Percentiles rank a stretch among this genome's conserved stretches.
These are phyloP conservation scores for Pseudogymnoascus sp. DNA, from an alignment of 2,329 filamentous ascomycete species.

Conservation along the genomic window DNA sequence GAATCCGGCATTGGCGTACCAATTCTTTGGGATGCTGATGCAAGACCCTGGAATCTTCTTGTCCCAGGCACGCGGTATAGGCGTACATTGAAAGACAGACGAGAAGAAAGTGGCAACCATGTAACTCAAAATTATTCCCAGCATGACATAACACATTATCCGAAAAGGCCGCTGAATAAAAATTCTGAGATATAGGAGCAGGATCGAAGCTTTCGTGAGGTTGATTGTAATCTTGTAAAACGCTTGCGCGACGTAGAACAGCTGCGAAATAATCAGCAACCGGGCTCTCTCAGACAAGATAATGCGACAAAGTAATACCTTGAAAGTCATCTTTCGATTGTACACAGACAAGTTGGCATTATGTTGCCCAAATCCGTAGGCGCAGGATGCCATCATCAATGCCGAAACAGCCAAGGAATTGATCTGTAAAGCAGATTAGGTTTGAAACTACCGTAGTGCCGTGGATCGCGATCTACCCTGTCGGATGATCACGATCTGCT, in stretches of 20 bases:
- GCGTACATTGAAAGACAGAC: slow-evolving; percentile 44
- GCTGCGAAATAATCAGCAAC: slow-evolving; percentile 26
- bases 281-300: background rate
- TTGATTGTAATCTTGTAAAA: slow-evolving; percentile 49
- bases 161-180: slow-evolving; percentile 42
- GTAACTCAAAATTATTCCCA: slow-evolving; percentile 38
- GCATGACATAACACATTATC: slow-evolving; percentile 34
- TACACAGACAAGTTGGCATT: slow-evolving; percentile 29
- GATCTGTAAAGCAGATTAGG: slow-evolving; percentile 22
- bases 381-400: slow-evolving; percentile 26
- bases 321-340: slow-evolving; percentile 33
- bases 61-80: slow-evolving; percentile 40
- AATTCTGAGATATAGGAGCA: slow-evolving; percentile 47
- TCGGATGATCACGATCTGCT: slow-evolving; percentile 3
- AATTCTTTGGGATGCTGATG: slow-evolving; percentile 39
- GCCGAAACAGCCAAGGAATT: slow-evolving; percentile 31
- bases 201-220: slow-evolving; percentile 44
- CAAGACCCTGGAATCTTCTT: slow-evolving; percentile 36
- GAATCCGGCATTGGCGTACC: slow-evolving; percentile 40
- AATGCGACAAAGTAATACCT: slow-evolving; percentile 17
- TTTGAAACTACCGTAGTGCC: background rate
- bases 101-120: slow-evolving; percentile 37
- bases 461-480: background rate
- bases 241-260: slow-evolving; percentile 44
- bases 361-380: slow-evolving; percentile 38